Evolutionary conservation across 192 early-diverging fungal genomes (phyloP), one percentile per base, ranked within the genome.

Genomic region (Geosiphon pyriformis): DNA sequence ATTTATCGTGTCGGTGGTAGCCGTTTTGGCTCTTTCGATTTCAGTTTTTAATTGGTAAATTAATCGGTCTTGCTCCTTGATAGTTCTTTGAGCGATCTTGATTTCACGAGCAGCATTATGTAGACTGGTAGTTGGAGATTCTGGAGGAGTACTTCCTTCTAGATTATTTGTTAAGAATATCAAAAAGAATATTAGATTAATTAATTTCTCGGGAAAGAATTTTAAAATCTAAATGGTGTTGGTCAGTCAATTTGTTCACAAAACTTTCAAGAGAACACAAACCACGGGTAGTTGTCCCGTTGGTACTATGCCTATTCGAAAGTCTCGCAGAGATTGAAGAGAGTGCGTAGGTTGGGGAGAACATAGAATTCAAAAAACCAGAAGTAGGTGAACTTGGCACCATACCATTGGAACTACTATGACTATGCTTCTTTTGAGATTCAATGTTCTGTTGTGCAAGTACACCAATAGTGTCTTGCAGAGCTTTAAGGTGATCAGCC

Each of bases 401-500:
- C 53, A 4, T 55, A 55, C 47, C 63, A 65, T 54, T 53, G 17
- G 30, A 23, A 65, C 26, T 42, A 25, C 23, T 25, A 15, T 54
- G n/a, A 30, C 54, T 23, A 67, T 31, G 17, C 47, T 57, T 56
- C 35, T 57, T 57, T 48, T 54, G 37, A 27, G 55, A 53, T 15
- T 18, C 15, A 15, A 56, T 35, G 30, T 29, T 47, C 26, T 67
- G 65, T 57, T 57, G 65, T 10, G 65, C 65, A 18, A 67, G 26
- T 30, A 67, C 65, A 67, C 31, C 47, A 11, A 67, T 29, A 18
- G 65, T 67, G 2, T 55, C 65, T 57, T 67, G 65, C 18, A 67
- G 34, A 7, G 65, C 65, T 67, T 67, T 67, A 17, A 47, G 4
- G 54, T 67, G 65, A 57, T 25, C 65, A 23, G 26, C 1, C 8